Evolutionary conservation across 73 alveolate genomes (phyloP).

Genomic region (Diophrys appendiculata): DNA sequence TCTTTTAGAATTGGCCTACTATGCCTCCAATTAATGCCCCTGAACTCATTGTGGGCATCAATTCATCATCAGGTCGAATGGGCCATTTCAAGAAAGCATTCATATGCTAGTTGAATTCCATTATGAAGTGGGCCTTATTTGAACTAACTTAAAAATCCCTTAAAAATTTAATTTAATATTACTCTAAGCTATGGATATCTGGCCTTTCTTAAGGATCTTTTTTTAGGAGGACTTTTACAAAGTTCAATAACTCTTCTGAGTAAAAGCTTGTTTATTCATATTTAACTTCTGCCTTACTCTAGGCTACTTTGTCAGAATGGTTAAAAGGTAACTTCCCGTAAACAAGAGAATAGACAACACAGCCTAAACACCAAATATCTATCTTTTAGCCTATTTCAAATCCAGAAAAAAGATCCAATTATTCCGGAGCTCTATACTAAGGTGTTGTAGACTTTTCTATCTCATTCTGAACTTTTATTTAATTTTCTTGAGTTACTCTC

Average conservation of each 20-base stretch:
- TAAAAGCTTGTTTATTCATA: neutral
- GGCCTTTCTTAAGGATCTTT: neutral
- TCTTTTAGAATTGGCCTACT: neutral
- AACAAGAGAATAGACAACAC: slow-evolving; percentile 78
- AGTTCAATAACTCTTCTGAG: neutral
- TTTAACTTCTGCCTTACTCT: slow-evolving; percentile 70
- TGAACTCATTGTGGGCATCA: neutral
- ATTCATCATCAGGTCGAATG: neutral
- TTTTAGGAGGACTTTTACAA: too few species aligned
- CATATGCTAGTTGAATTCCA: neutral
- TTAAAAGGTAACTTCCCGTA: slow-evolving; percentile 90
- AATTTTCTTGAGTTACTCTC: slow-evolving; percentile 29
- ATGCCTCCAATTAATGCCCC: neutral
- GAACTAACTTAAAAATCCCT: neutral
- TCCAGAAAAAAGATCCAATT: slow-evolving; percentile 81
- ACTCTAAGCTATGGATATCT: too few species aligned
- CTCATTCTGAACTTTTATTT: slow-evolving; percentile 70
- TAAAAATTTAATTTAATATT: too few species aligned
- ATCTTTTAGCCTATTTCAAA: slow-evolving; percentile 79
- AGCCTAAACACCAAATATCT: slow-evolving; percentile 92
- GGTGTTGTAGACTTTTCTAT: slow-evolving; percentile 87
- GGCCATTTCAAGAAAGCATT: neutral
- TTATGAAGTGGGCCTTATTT: neutral
- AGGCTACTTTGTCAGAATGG: slow-evolving; percentile 85
- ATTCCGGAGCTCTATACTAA: slow-evolving; percentile 95